Conservation (phyloP, 2,329 filamentous ascomycete species). For the Aspergillus novofumigatus region DNA sequence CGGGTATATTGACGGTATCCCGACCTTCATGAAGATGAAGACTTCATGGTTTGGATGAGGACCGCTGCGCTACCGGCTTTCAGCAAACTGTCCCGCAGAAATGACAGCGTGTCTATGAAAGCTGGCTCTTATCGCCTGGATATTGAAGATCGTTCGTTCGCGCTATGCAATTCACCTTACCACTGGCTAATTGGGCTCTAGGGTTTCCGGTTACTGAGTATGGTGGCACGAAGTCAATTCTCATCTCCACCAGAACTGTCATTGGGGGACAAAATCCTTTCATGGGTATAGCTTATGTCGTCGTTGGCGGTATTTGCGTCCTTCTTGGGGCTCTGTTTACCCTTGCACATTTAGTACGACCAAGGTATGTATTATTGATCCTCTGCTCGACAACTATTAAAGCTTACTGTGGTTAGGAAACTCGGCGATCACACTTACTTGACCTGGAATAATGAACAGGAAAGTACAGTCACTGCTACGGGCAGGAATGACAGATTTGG, state of each 20-base stretch:
- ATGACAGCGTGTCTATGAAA: slow-evolving; percentile 65
- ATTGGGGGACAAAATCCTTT: slow-evolving; percentile 96
- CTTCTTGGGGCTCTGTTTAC: slow-evolving; percentile 85
- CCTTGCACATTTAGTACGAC: slow-evolving; percentile 83
- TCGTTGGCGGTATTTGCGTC: slow-evolving; percentile 90
- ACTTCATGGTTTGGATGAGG: slow-evolving; percentile 98
- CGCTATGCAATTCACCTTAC: neutral
- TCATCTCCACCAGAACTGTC: slow-evolving; percentile 84
- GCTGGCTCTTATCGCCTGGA: slow-evolving; percentile 71
- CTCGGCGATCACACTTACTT: slow-evolving; percentile 96
- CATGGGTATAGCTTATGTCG: slow-evolving; percentile 91
- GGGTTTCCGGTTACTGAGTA: slow-evolving; percentile 77
- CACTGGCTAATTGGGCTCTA: slow-evolving; percentile 36
- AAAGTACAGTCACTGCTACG: slow-evolving; percentile 52
- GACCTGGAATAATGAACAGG: slow-evolving; percentile 80
- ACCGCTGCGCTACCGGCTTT: slow-evolving; percentile 91
- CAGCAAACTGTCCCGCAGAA: slow-evolving; percentile 85
- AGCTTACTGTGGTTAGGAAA: slow-evolving; percentile 60
- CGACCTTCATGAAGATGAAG: slow-evolving; percentile 69
- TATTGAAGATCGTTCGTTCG: slow-evolving; percentile 69
- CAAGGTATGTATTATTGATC: slow-evolving; percentile 57
- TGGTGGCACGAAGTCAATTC: slow-evolving; percentile 81
- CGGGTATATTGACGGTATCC: slow-evolving; percentile 68
- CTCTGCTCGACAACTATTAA: neutral
- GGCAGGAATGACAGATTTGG: slow-evolving; percentile 53